phyloP scores from a whole-genome alignment of 2,329 filamentous ascomycete species.

The Pseudogymnoascus sp. region DNA sequence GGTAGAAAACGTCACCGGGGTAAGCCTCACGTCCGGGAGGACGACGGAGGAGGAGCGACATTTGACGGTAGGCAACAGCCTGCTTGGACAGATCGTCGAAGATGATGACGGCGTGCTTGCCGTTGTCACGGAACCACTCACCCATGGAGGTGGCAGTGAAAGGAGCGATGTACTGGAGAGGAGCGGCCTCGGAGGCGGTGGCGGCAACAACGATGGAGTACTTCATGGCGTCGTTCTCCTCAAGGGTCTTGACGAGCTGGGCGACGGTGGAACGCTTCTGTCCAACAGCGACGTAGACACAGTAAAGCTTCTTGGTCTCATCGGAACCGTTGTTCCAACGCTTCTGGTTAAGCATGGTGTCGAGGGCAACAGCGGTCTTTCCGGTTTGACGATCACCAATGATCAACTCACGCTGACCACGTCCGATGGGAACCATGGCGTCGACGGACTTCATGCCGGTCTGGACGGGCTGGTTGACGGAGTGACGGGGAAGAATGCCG shows the following conservation, averaged over 20 bases:
- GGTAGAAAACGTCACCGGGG: conserved; percentile 98
- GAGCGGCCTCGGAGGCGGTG: conserved; percentile 93
- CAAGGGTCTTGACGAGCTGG: conserved; percentile 98
- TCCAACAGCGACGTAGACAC: conserved; percentile 96
- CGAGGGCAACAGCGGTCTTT: conserved; percentile 97
- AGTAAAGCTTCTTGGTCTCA: conserved; percentile 98
- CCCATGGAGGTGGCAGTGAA: conserved; percentile 60
- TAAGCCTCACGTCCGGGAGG: conserved; percentile 98
- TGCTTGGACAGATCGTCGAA: conserved; percentile 98
- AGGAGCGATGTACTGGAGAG: conserved; percentile 87
- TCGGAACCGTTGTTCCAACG: conserved; percentile 84
- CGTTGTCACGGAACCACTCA: conserved; percentile 75
- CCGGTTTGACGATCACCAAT: conserved; percentile 99
- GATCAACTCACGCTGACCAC: conserved; percentile 99
- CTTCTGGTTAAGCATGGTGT: conserved; percentile 99
- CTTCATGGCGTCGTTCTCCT: conserved; percentile 99
- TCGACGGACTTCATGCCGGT: conserved; percentile 99
- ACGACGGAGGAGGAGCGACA: conserved; percentile 96
- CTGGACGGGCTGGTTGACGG: conserved; percentile 98
- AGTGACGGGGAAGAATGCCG: conserved; percentile 92
- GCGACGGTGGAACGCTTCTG: conserved; percentile 99
- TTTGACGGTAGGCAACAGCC: conserved; percentile 95
- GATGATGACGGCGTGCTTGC: conserved; percentile 82
- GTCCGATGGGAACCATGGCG: conserved; percentile 98
- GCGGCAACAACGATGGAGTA: conserved; percentile 91